Evolutionary conservation across 495 filamentous ascomycete species (phyloP), one percentile per base, ranked within the genome.

Genomic region (Neurospora sp.): DNA sequence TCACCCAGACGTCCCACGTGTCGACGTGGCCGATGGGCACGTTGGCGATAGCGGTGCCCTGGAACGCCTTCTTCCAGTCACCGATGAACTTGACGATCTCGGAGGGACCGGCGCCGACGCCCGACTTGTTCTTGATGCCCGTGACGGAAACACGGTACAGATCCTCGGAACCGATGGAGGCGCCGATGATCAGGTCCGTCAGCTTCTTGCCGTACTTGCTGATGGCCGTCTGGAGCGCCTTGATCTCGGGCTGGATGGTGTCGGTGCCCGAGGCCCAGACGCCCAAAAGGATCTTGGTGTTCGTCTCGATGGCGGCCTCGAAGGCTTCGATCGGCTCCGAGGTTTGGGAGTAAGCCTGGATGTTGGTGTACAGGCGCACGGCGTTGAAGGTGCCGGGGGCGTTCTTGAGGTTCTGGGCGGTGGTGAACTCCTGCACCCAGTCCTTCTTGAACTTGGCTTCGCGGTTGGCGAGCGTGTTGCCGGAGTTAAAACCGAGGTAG

Each of bases 131-230:
- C 76, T 74, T 76, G 74, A 83, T 72, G 70, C 83, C 83, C 31
- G 82, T 82, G 59, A 77, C 82, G 6, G 83, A 84, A 66, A 73
- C 71, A 72, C 86, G 85, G 84, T 88, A 88, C 17, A 88, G 78
- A 70, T 88, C 86, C 79, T 88, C 86, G 78, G 80, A 84, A 62
- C 86, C 86, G 45, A 88, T 86, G 28, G 80, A 82, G 71, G 88
- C 83, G 71, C 84, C 86, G 37, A 88, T 83, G 73, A 88, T 82
- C 73, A 85, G 85, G 69, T 85, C 81, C 70, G 80, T 81, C 54
- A 85, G 78, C 36, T 80, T 71, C 48, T 71, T 75, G 73, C 86
- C 86, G 71, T 83, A 78, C 74, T 82, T 80, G 36, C 71, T 70
- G 74, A 88, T 78, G 69, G 84, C 87, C 40, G 78, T 79, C 72